A percentile compares a stretch with the other conserved stretches of the same genome.
These are phyloP conservation scores for Elongisporangium prolatum DNA, from an alignment of 352 stramenopile species.

Conservation along the genomic window DNA sequence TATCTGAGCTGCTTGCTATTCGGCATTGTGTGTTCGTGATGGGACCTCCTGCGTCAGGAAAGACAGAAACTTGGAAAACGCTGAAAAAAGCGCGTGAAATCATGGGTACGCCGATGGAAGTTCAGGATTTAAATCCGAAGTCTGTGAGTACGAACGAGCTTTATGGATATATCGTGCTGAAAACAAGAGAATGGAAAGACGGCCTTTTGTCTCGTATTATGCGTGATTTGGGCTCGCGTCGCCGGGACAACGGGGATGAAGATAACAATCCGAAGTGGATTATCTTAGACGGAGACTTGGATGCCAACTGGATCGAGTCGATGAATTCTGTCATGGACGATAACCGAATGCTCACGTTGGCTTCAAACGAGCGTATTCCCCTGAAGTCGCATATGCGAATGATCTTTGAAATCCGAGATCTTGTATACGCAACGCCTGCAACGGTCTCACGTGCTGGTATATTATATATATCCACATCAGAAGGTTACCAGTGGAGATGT, in stretches of 20 bases:
- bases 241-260: constrained; percentile 84
- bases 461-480: constrained; percentile 94
- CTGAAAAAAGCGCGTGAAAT: constrained; percentile 85
- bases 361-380: constrained; percentile 95
- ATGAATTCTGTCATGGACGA: constrained; percentile 98
- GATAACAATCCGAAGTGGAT: constrained; percentile 96
- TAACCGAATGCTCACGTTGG: constrained; percentile 95
- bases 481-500: constrained; percentile 93
- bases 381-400: constrained; percentile 96
- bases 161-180: constrained; percentile 95
- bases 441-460: constrained; percentile 95
- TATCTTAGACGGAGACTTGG: constrained; percentile 94
- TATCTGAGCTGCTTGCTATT: constrained; percentile 93
- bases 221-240: constrained; percentile 90
- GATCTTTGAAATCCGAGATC: constrained; percentile 97
- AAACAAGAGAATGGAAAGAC: constrained; percentile 96
- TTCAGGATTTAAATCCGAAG: constrained; percentile 95
- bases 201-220: constrained; percentile 94
- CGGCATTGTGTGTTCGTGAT: constrained; percentile 97
- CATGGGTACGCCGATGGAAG: constrained; percentile 85
- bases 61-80: constrained; percentile 96
- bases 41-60: constrained; percentile 91
- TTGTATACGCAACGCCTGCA: constrained; percentile 94
- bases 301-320: constrained; percentile 97
- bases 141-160: constrained; percentile 95